Percentiles rank a stretch among this genome's conserved stretches.
Conservation (phyloP, 2,329 filamentous ascomycete genomes). For the Geosmithia flava region DNA sequence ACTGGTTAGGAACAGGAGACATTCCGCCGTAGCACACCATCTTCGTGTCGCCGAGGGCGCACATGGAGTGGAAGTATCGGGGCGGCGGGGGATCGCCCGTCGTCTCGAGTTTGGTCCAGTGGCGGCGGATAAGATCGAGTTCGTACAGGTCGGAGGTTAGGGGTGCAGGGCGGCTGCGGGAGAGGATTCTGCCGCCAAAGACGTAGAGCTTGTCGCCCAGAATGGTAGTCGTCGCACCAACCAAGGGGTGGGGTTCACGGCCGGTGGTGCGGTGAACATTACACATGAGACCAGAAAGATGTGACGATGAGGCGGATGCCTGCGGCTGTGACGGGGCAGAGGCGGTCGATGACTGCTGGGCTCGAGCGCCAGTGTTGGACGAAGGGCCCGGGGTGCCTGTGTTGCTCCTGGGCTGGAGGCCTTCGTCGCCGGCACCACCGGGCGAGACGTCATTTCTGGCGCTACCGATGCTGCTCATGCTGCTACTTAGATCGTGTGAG, state of each 20-base stretch:
- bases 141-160: constrained; percentile 89
- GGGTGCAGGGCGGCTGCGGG: constrained; percentile 64
- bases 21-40: constrained; percentile 97
- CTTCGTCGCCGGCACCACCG: constrained; percentile 25
- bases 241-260: constrained; percentile 77
- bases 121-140: constrained; percentile 76
- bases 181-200: constrained; percentile 83
- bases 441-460: constrained; percentile 18
- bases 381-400: constrained; percentile 43
- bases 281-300: constrained; percentile 55
- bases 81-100: constrained; percentile 78
- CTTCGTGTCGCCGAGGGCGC: constrained; percentile 85
- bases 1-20: constrained; percentile 59
- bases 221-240: constrained; percentile 91
- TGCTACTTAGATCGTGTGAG: constrained; percentile 27
- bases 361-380: constrained; percentile 18
- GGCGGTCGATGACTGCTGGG: background rate
- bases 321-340: constrained; percentile 7
- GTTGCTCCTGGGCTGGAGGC: constrained; percentile 36
- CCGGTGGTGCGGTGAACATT: constrained; percentile 80
- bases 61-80: constrained; percentile 95
- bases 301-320: constrained; percentile 36
- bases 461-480: constrained; percentile 32
- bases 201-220: constrained; percentile 94
- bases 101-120: constrained; percentile 86